Conservation (phyloP, 2,329 filamentous ascomycete species). For the Pseudocercospora eumusae region DNA sequence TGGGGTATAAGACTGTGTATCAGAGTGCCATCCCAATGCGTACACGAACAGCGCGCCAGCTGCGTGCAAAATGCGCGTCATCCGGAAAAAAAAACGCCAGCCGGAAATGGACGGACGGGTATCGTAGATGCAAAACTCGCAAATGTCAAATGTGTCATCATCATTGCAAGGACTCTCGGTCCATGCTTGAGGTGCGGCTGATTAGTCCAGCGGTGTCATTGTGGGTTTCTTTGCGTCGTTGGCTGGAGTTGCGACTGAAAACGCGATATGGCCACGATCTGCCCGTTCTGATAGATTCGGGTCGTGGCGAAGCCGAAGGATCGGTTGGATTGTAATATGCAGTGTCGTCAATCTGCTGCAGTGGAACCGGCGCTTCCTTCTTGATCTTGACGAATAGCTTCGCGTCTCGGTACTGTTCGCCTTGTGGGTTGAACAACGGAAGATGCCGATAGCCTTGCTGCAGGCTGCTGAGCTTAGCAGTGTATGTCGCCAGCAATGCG, state of each 20-base stretch:
- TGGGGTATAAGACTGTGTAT: constrained; percentile 22
- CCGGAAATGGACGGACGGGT: constrained; percentile 12
- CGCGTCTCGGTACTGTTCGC: constrained; percentile 92
- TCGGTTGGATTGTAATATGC: constrained; percentile 34
- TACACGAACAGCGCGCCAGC: constrained; percentile 19
- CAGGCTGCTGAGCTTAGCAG: constrained; percentile 84
- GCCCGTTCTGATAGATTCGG: constrained; percentile 35
- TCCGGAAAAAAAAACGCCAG: constrained; percentile 26
- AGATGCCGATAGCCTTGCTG: constrained; percentile 92
- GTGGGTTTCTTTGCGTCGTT: constrained; percentile 38
- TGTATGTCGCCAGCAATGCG: constrained; percentile 79
- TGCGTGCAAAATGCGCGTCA: constrained; percentile 10
- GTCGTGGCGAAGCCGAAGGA: constrained; percentile 34
- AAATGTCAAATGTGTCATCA: constrained; percentile 10
- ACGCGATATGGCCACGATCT: constrained; percentile 46
- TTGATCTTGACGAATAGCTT: constrained; percentile 89
- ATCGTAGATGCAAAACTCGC: constrained; percentile 18
- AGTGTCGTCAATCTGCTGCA: constrained; percentile 35
- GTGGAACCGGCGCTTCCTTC: constrained; percentile 49
- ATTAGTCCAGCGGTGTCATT: constrained; percentile 31
- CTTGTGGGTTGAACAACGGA: constrained; percentile 82
- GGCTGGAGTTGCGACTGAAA: constrained; percentile 48
- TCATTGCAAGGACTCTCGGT: constrained; percentile 35
- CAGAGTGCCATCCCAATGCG: constrained; percentile 19
- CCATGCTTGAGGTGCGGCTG: constrained; percentile 41